phyloP scores from a whole-genome alignment of 257 asterid genomes.

The Nicotiana attenuata region DNA sequence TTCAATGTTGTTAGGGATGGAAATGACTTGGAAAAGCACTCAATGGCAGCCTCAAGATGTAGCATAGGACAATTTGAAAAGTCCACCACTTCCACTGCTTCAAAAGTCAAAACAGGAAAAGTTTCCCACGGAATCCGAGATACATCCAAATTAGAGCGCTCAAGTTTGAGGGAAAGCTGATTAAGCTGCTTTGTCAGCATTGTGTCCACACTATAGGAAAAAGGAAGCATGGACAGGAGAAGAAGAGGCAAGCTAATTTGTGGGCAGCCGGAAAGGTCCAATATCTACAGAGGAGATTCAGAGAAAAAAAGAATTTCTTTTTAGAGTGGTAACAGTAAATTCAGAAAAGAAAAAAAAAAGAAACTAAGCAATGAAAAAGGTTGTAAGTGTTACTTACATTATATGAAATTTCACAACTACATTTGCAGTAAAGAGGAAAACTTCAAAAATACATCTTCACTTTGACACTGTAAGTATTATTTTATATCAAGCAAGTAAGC shows the following conservation, averaged over 20 bases:
- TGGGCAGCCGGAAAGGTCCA: conserved; percentile 81
- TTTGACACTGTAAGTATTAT: background rate
- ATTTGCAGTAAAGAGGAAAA: conserved; percentile 1
- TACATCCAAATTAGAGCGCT: conserved; percentile 17
- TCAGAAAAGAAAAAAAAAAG: no score
- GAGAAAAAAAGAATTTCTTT: conserved; percentile 1
- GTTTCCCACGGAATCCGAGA: conserved; percentile 24
- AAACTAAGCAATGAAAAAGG: conserved; percentile 6
- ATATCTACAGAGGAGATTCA: conserved; percentile 46
- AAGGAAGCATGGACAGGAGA: conserved; percentile 51
- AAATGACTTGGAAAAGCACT: conserved; percentile 57
- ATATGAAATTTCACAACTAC: background rate
- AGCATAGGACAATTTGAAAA: conserved; percentile 72
- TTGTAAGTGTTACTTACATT: background rate
- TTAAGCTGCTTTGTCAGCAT: conserved; percentile 33
- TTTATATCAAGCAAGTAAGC: background rate
- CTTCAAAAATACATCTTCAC: background rate
- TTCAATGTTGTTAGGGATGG: conserved; percentile 60
- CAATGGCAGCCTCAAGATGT: conserved; percentile 52
- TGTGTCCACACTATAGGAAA: conserved; percentile 26
- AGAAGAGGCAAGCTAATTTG: conserved; percentile 49
- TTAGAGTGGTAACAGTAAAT: no score
- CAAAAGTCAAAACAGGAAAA: conserved; percentile 43
- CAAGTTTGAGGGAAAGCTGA: conserved; percentile 28
- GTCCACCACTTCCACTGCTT: conserved; percentile 70